Percentiles rank a stretch among this genome's conserved stretches.
Conservation (phyloP, 129 eudicot species). For the Lonicera japonica region DNA sequence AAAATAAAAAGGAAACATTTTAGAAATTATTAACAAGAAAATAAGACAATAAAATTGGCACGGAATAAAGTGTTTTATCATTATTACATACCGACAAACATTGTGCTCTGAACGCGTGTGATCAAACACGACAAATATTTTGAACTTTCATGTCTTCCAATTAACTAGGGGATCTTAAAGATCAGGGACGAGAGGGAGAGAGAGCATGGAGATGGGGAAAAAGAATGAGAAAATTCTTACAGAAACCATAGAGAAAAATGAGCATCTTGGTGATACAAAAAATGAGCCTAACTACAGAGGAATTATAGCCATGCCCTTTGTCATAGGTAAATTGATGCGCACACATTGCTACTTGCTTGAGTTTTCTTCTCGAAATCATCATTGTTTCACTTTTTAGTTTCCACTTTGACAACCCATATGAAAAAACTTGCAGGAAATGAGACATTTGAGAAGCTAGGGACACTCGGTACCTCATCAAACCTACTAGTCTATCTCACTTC, state of each 20-base stretch:
- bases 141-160: too few relatives aligned
- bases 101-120: too few relatives aligned
- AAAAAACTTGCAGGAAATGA: slow-evolving; percentile 24
- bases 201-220: slow-evolving; percentile 4
- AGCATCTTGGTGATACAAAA: not conserved
- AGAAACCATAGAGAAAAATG: slow-evolving; percentile 4
- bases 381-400: too few relatives aligned
- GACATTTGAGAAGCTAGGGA: slow-evolving; percentile 37
- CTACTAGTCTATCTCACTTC: slow-evolving; percentile 25
- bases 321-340: slow-evolving; percentile 36
- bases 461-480: slow-evolving; percentile 19
- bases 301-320: slow-evolving; percentile 64
- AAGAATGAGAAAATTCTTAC: not conserved
- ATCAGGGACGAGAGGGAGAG: not conserved
- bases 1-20: too few relatives aligned
- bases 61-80: too few relatives aligned
- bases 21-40: too few relatives aligned
- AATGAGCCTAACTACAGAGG: slow-evolving; percentile 64
- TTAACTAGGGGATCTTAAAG: too few relatives aligned
- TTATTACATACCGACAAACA: too few relatives aligned
- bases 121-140: too few relatives aligned
- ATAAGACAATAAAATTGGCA: too few relatives aligned
- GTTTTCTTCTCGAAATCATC: too few relatives aligned
- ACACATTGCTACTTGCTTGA: not conserved
- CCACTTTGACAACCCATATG: not conserved